Evolutionary conservation across 2,329 filamentous ascomycete genomes (phyloP), one percentile per base, ranked within the genome.

Genomic region (Aureobasidium sp.): DNA sequence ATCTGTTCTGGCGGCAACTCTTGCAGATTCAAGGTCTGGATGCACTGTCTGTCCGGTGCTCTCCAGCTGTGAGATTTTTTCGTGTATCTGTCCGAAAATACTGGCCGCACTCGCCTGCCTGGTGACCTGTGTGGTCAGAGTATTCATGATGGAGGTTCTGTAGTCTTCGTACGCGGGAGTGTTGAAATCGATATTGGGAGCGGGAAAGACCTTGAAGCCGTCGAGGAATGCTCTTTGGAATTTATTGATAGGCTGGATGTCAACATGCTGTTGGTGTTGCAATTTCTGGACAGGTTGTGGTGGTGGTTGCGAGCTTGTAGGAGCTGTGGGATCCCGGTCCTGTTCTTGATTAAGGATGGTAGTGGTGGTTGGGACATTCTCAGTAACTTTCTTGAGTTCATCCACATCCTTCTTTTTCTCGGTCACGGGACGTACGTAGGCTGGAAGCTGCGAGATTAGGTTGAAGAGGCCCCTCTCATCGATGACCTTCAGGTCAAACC

Each of bases 391-490:
- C 73, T 90, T 89, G 66, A 97, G 89, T 76, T 95, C 96, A 67
- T 93, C 90, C 75, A 95, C 91, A 55, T 98, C 95, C 45, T 91
- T 90, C 69, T 92, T 91, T 73, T 93, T 91, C 81, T 98, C n/a
- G n/a, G n/a, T n/a, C n/a, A n/a, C n/a, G n/a, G n/a, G n/a, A n/a
- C n/a, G n/a, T n/a, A n/a, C 96, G 74, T 94, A 92, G 1, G 93
- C 92, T 45, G 96, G 95, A 61, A 98, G 85, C 53, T 83, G 85
- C 67, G 89, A 87, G 71, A 99, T 97, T 51, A 99, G 86, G 67
- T 93, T 91, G 71, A 97, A 97, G 3, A 99, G 82, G 0, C 96
- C 97, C 71, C 97, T 89, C 76, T 99, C 97, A 72, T 98, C 91
- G 74, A 99, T 98, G 0, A 95, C 97, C 78, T 94, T 98, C 76